Evolutionary conservation across 2,329 filamentous ascomycete genomes (phyloP).

Genomic region (Scorias spongiosa): DNA sequence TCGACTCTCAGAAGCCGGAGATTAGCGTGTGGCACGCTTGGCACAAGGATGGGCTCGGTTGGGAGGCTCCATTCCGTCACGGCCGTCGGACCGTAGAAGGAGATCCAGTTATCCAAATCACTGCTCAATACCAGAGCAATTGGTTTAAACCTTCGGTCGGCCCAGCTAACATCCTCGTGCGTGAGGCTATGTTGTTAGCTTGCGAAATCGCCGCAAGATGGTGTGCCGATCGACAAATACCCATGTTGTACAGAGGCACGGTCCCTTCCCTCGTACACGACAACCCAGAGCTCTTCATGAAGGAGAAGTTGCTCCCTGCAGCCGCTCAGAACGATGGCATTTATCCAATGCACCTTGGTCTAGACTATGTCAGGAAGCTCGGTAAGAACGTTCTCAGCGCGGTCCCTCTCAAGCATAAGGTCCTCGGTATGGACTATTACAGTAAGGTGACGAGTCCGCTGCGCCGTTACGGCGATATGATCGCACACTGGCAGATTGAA

Average conservation of each 20-base stretch:
- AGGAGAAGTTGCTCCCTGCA: constrained; percentile 23
- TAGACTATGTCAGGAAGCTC: constrained; percentile 26
- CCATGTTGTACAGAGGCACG: constrained; percentile 33
- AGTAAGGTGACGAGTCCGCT: constrained; percentile 46
- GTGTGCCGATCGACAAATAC: constrained; percentile 37
- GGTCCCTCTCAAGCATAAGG: constrained; percentile 32
- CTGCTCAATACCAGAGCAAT: constrained; percentile 19
- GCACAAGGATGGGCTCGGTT: constrained; percentile 20
- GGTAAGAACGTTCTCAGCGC: constrained; percentile 31
- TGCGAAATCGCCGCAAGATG: constrained; percentile 35
- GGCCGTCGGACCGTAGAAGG: constrained; percentile 23
- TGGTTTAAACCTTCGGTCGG: constrained; percentile 12
- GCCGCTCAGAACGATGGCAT: constrained; percentile 20
- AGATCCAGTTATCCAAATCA: constrained; percentile 29
- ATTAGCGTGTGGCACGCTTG: constrained; percentile 23
- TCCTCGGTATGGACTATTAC: constrained; percentile 39
- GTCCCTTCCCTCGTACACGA: constrained; percentile 15
- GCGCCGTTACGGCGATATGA: constrained; percentile 44
- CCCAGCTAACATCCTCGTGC: constrained; percentile 18
- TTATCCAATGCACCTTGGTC: constrained; percentile 22
- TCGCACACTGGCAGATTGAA: constrained; percentile 51
- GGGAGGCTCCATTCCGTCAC: constrained; percentile 26
- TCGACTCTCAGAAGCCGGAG: constrained; percentile 15
- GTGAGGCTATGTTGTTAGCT: constrained; percentile 42
- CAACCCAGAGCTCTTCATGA: constrained; percentile 17